These are phyloP conservation scores for Apiotrichum gracile DNA, from an alignment of 1,284 basidiomycete species.

Conservation along the genomic window DNA sequence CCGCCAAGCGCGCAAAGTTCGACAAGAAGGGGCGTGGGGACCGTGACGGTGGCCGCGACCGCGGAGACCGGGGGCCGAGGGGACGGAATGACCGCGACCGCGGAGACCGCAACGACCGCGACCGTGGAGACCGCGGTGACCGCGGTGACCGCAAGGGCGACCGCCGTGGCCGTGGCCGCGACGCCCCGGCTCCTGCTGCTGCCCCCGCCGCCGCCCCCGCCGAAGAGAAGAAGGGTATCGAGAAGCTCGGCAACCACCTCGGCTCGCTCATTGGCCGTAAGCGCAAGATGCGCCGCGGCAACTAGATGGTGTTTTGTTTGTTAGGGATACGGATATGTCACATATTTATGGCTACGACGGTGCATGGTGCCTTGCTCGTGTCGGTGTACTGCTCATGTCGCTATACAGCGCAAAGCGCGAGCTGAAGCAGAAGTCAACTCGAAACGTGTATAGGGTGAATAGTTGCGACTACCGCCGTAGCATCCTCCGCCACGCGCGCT, in stretches of 20 bases:
- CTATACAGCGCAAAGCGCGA: too few relatives aligned
- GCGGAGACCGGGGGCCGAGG: neutral
- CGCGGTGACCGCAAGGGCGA: neutral
- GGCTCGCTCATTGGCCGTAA: slow-evolving; percentile 48
- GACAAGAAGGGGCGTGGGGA: slow-evolving; percentile 8
- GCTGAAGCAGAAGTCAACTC: too few relatives aligned
- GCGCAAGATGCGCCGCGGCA: slow-evolving; percentile 30
- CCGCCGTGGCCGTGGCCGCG: neutral
- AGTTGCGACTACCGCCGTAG: neutral
- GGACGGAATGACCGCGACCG: neutral
- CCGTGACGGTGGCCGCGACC: neutral
- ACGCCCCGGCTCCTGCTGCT: neutral
- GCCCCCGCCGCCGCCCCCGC: neutral
- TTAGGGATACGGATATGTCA: too few relatives aligned
- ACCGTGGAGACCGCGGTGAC: slow-evolving; percentile 2
- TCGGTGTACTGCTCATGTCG: too few relatives aligned
- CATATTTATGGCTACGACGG: neutral
- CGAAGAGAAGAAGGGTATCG: slow-evolving; percentile 36
- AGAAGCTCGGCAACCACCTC: slow-evolving; percentile 42
- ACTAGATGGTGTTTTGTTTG: neutral
- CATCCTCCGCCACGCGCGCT: neutral
- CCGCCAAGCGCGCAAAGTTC: neutral
- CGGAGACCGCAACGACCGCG: neutral
- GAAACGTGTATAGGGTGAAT: too few relatives aligned
- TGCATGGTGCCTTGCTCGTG: too few relatives aligned